Base-by-base conservation (phyloP, 805 yeast species). In the Wickerhamomyces silvicola region DNA sequence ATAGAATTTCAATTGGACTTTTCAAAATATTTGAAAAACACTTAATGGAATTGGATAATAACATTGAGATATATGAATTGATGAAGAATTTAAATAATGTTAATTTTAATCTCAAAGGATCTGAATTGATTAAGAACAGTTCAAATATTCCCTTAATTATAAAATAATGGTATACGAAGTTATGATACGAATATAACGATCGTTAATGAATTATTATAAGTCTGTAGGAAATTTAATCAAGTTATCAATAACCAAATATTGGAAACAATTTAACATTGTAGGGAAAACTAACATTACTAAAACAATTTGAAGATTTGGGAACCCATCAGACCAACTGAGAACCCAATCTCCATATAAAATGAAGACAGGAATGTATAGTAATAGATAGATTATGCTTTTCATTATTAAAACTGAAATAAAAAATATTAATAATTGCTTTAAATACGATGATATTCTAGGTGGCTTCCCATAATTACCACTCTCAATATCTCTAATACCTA, bases 261-360 rank as follows among this genome's bases (percentile, higher is more conserved):
- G 94, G 56, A 83, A 68, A 39, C 81, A 71, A 52, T 83, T 83
- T 70, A 83, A 68, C 38, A 80, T 53, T 6, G 81, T 64, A 2
- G 94, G 94, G 43, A 81, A 81, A 7, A 83, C 71, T 51, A 92
- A 73, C 78, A 90, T 81, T 17, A 92, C 95, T 39, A 90, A 71
- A 24, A 82, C 78, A 11, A 90, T 84, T 54, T 92, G 95, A 23
- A 86, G 67, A 40, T 81, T 76, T 3, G 94, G 92, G 55, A 78
- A 77, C 32, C 72, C 73, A 46, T 81, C 79, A 5, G 92, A 73
- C 92, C 95, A 83, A n/a, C 83, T 74, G 17, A 90, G 62, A 21
- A 87, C 58, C 64, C 83, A 75, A 36, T 78, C 78, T 10, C 94
- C 86, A 27, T 82, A 63, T 24, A 64, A 63, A 39, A 82, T 88